Evolutionary conservation across 768 basidiomycete genomes (phyloP).

Genomic region (Cytidiella melzeri): DNA sequence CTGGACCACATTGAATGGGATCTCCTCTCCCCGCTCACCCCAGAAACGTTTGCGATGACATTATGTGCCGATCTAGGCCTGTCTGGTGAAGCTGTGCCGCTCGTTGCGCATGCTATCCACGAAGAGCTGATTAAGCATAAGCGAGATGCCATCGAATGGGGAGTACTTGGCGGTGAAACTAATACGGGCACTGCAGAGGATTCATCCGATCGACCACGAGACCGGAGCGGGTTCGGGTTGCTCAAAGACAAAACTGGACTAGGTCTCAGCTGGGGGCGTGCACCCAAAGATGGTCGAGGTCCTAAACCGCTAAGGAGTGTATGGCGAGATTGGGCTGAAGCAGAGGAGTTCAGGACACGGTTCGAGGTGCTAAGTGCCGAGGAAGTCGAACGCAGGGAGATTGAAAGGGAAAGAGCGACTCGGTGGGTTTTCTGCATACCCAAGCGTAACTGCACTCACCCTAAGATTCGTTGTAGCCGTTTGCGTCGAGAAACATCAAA

Average conservation of each 20-base stretch:
- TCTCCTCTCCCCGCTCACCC: slow-evolving; percentile 85
- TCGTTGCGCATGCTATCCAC: slow-evolving; percentile 89
- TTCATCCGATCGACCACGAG: slow-evolving; percentile 31
- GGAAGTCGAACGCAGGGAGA: slow-evolving; percentile 86
- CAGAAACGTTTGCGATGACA: slow-evolving; percentile 73
- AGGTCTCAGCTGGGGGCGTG: slow-evolving; percentile 70
- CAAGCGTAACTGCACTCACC: too few species aligned
- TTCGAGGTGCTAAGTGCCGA: slow-evolving; percentile 85
- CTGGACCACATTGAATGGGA: slow-evolving; percentile 99
- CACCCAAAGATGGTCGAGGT: slow-evolving; percentile 72
- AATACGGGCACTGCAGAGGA: slow-evolving; percentile 28
- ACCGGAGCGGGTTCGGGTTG: slow-evolving; percentile 46
- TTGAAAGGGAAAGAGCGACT: slow-evolving; percentile 81
- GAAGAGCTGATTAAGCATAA: slow-evolving; percentile 96
- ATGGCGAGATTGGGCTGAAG: slow-evolving; percentile 94
- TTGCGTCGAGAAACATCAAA: slow-evolving; percentile 62
- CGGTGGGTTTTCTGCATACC: slow-evolving; percentile 43
- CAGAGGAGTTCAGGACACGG: slow-evolving; percentile 83
- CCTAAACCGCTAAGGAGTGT: slow-evolving; percentile 80
- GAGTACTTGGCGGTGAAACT: slow-evolving; percentile 63
- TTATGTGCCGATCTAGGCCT: slow-evolving; percentile 86
- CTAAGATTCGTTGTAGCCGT: slow-evolving; percentile 38
- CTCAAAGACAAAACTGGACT: slow-evolving; percentile 81
- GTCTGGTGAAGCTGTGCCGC: slow-evolving; percentile 78
- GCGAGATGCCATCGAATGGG: slow-evolving; percentile 92